A percentile compares a stretch with the other conserved stretches of the same genome.
These are phyloP conservation scores for Naganishia antarctica DNA, from an alignment of 768 basidiomycete genomes.

Conservation along the genomic window DNA sequence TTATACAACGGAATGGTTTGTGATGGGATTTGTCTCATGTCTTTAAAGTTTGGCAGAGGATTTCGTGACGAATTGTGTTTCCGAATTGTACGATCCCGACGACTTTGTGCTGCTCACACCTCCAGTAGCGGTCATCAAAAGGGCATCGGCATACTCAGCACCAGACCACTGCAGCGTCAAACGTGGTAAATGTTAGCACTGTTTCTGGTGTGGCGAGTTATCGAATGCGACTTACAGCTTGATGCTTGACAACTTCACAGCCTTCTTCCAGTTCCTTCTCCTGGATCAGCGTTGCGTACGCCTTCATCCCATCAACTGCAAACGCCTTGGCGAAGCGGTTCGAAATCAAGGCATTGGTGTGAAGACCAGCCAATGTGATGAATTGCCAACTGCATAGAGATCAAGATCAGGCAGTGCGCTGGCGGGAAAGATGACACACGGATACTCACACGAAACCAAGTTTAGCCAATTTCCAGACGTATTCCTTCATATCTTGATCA, in stretches of 20 bases:
- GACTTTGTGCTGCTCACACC: conserved; percentile 96
- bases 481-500: conserved; percentile 71
- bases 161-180: conserved; percentile 92
- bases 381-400: conserved; percentile 65
- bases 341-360: conserved; percentile 95
- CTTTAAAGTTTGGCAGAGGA: conserved; percentile 12
- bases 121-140: conserved; percentile 94
- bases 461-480: conserved; percentile 61
- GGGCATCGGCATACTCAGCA: conserved; percentile 82
- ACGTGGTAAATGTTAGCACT: no score
- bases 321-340: conserved; percentile 84
- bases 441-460: conserved; percentile 73
- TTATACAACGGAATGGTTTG: conserved; percentile 1
- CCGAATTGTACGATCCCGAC: conserved; percentile 89
- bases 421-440: background rate
- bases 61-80: conserved; percentile 64
- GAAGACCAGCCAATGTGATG: conserved; percentile 93
- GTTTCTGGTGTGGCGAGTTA: no score
- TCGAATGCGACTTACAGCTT: conserved; percentile 60
- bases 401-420: background rate
- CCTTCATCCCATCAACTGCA: conserved; percentile 96
- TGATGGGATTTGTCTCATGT: background rate
- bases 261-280: conserved; percentile 85
- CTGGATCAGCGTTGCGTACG: conserved; percentile 93
- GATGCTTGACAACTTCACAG: conserved; percentile 94